These are phyloP conservation scores for Excoecaria agallocha DNA, from an alignment of 345 rosid species.

Conservation along the genomic window DNA sequence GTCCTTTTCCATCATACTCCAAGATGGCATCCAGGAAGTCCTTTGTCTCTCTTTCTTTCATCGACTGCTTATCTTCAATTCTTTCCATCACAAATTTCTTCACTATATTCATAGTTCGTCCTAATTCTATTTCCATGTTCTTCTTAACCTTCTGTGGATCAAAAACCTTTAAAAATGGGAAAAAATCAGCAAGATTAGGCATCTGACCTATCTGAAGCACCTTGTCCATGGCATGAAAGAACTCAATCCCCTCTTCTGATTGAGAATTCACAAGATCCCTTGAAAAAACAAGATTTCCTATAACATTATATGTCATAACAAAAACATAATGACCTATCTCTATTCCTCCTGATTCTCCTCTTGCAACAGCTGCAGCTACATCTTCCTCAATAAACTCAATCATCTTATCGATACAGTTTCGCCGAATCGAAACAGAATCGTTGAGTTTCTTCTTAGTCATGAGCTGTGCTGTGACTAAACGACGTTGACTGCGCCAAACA, in stretches of 20 bases:
- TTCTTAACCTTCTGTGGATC: slow-evolving; percentile 35
- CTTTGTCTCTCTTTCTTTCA: background rate
- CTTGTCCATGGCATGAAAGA: slow-evolving; percentile 17
- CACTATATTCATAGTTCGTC: slow-evolving; percentile 12
- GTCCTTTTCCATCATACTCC: slow-evolving; percentile 18
- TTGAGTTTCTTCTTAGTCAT: slow-evolving; percentile 7
- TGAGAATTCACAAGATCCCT: slow-evolving; percentile 15
- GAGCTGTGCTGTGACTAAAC: slow-evolving; percentile 10
- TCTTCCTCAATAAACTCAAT: slow-evolving; percentile 14
- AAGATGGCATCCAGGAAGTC: slow-evolving; percentile 23
- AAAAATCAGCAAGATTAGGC: slow-evolving; percentile 25
- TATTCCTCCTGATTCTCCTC: slow-evolving; percentile 18
- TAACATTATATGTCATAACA: slow-evolving; percentile 18
- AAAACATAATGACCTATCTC: background rate
- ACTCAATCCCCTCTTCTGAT: slow-evolving; percentile 12
- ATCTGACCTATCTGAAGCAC: slow-evolving; percentile 5
- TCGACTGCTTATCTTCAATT: background rate
- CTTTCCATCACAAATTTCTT: slow-evolving; percentile 22
- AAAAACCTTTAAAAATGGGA: slow-evolving; percentile 13
- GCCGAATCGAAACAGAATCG: slow-evolving; percentile 3
- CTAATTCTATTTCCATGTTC: slow-evolving; percentile 20
- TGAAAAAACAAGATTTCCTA: slow-evolving; percentile 23
- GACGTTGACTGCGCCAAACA: slow-evolving; percentile 19
- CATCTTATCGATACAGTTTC: slow-evolving; percentile 2
- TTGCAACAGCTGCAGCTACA: background rate